phyloP scores from a whole-genome alignment of 164 flowering plant species.

The Stephania yunnanensis region DNA sequence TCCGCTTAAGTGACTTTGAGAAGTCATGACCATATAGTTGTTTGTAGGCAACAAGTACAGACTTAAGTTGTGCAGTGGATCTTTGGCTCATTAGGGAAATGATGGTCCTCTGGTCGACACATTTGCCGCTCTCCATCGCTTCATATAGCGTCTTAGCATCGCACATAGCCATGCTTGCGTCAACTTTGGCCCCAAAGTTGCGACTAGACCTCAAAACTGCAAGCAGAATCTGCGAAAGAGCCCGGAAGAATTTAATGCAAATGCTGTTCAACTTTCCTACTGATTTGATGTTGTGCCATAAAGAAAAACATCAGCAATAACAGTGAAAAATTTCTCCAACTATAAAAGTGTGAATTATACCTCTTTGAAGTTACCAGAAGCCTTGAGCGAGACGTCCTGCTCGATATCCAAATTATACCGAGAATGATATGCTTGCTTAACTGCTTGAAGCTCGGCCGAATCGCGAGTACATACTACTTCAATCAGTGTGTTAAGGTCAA shows the following conservation, averaged over 20 bases:
- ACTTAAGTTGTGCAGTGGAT: conserved; percentile 24
- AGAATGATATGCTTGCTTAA: conserved; percentile 25
- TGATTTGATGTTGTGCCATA: background rate
- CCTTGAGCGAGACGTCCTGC: conserved; percentile 28
- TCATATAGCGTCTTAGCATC: conserved; percentile 41
- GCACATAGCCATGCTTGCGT: conserved; percentile 39
- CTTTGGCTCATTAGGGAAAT: conserved; percentile 27
- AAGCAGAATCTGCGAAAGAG: conserved; percentile 18
- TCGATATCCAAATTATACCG: conserved; percentile 27
- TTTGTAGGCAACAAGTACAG: conserved; percentile 30
- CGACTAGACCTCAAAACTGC: conserved; percentile 24
- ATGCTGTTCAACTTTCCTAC: background rate
- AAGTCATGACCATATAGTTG: conserved; percentile 41
- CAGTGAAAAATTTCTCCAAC: too few species aligned
- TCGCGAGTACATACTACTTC: conserved; percentile 32
- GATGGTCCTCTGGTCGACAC: conserved; percentile 27
- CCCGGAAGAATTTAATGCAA: background rate
- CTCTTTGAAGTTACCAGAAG: conserved; percentile 23
- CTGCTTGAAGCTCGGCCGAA: conserved; percentile 21
- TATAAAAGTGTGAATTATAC: conserved; percentile 6
- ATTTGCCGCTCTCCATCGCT: conserved; percentile 39
- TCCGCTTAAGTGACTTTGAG: conserved; percentile 30
- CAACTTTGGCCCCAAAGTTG: conserved; percentile 17
- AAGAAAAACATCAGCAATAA: background rate
- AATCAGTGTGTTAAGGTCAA: conserved; percentile 19